These are phyloP conservation scores for Claviceps quebecensis DNA, from an alignment of 2,329 filamentous ascomycete genomes.

Conservation along the genomic window DNA sequence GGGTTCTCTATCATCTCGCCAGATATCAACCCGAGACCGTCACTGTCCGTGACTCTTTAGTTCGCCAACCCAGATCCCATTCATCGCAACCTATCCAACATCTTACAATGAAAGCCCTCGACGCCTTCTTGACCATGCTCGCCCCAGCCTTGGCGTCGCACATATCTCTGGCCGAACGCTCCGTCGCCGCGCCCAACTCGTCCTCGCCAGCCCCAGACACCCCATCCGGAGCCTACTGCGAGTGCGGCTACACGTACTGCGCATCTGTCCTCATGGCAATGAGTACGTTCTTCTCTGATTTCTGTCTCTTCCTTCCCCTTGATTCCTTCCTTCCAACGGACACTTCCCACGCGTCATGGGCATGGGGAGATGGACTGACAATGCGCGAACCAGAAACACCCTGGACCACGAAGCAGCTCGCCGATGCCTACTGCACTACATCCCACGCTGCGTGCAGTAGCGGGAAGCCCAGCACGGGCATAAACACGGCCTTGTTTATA, in stretches of 20 bases:
- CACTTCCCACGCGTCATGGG: not conserved
- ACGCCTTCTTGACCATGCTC: constrained; percentile 7
- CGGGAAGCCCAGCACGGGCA: constrained; percentile 16
- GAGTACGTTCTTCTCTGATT: constrained; percentile 13
- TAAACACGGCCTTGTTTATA: constrained; percentile 22
- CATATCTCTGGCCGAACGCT: constrained; percentile 5
- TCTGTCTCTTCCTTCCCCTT: not conserved
- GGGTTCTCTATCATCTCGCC: too few species aligned
- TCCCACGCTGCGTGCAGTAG: constrained; percentile 20
- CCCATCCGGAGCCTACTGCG: constrained; percentile 21
- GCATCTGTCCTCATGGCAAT: constrained; percentile 23
- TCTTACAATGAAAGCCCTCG: constrained; percentile 14
- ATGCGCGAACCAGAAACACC: constrained; percentile 15
- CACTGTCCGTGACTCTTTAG: not conserved
- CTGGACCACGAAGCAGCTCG: constrained; percentile 20
- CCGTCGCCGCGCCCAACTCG: constrained; percentile 1
- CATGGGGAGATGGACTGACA: not conserved
- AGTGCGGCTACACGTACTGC: constrained; percentile 29
- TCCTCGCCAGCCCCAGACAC: constrained; percentile 4
- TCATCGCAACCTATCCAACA: not conserved
- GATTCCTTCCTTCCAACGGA: not conserved
- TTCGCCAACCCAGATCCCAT: not conserved
- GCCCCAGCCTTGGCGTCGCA: constrained; percentile 11
- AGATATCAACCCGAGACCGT: not conserved
- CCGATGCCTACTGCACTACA: constrained; percentile 23